Evolutionary conservation across 2,329 filamentous ascomycete species (phyloP), one percentile per base, ranked within the genome.

Genomic region (Xylariaceae sp.): DNA sequence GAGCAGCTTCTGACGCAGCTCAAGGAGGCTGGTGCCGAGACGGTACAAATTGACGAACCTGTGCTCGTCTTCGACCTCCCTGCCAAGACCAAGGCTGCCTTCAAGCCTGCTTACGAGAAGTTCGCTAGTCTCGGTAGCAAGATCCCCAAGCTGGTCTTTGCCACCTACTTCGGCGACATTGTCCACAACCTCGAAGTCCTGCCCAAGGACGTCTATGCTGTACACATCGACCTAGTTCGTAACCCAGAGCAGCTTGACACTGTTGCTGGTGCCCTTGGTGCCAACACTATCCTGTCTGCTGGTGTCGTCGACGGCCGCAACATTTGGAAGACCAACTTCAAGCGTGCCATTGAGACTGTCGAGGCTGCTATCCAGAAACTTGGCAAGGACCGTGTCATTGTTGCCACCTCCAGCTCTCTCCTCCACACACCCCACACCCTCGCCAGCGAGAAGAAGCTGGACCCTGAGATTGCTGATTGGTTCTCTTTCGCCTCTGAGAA

Each of bases 291-390:
- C 66, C 86, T 99, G 64, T 99, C 94, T 64, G 88, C 86, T 63
- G 94, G 94, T 89, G 88, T 99, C 67, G 94, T 99, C 65, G 91
- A 99, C 69, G 94, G 94, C 69, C 91, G 94, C 70, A 99, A 99
- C 84, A 97, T 99, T 82, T 99, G 94, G 94, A 99, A 99, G 89
- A 96, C 91, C 78, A 95, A 97, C 86, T 88, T 96, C 80, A 88
- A 95, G 84, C 85, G 84, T 68, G 91, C 94, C 70, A 95, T 99
- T 63, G 91, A 94, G 80, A 84, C 79, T 62, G 87, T 94, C 59
- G 90, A 97, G 84, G 80, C 84, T 57, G 94, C 92, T 62, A 80
- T 97, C 68, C 89, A 96, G 80, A 83, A 95, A 80, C 85, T 99
- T 61, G 92, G 94, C 78, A 92, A 96, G 83, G 91, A 97, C 65